Percentiles rank a stretch among this genome's conserved stretches.
phyloP scores from a whole-genome alignment of 441 rosid genomes.

The Adansonia madagascariensis region DNA sequence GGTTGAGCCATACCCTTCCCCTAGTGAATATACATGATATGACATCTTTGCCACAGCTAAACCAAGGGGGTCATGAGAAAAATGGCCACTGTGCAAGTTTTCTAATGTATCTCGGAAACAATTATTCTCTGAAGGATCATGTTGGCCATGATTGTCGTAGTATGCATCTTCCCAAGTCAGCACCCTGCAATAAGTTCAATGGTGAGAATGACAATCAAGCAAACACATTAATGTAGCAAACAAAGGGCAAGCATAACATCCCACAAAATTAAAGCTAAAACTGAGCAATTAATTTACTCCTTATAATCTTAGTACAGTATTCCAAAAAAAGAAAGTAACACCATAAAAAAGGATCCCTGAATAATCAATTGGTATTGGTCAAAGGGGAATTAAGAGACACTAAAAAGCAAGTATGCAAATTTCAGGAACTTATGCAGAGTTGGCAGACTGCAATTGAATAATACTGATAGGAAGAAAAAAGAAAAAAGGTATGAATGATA shows the following conservation, averaged over 20 bases:
- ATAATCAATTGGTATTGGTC: not conserved
- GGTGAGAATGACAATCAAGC: constrained; percentile 15
- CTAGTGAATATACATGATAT: constrained; percentile 77
- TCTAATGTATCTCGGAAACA: constrained; percentile 43
- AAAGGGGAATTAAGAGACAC: not conserved
- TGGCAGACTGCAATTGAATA: not conserved
- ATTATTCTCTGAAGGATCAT: constrained; percentile 43
- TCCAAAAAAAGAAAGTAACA: not conserved
- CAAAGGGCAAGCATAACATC: constrained; percentile 1
- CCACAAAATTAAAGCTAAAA: constrained; percentile 17
- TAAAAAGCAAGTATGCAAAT: not conserved
- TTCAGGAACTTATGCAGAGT: not conserved
- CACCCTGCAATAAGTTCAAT: constrained; percentile 58
- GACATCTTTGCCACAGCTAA: constrained; percentile 90
- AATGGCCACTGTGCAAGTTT: constrained; percentile 42
- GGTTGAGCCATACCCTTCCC: constrained; percentile 76
- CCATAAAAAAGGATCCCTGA: not conserved
- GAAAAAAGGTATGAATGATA: not conserved
- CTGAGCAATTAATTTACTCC: not conserved
- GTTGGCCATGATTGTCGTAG: constrained; percentile 52
- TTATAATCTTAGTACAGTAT: not conserved
- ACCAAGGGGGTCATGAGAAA: constrained; percentile 59
- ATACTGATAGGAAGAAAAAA: not conserved
- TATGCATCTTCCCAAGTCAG: constrained; percentile 89
- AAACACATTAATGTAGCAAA: not conserved